Conservation (phyloP, 345 rosid species). For the Raphanus raphanistrum region DNA sequence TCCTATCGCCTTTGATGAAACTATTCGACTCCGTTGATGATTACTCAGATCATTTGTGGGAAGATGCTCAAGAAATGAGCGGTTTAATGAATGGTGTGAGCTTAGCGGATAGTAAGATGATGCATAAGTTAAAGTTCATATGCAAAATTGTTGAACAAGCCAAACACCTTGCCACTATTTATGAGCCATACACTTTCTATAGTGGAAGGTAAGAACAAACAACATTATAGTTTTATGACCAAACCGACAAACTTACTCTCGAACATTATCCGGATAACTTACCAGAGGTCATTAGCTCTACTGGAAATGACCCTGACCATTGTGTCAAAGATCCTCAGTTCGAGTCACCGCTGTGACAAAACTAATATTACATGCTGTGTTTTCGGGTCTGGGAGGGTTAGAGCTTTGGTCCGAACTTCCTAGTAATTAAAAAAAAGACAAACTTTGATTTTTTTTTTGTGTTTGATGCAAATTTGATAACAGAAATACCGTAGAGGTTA, state of each 20-base stretch:
- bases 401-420: too few relatives aligned
- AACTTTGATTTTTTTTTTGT: neutral
- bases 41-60: constrained; percentile 66
- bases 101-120: constrained; percentile 48
- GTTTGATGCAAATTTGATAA: constrained; percentile 52
- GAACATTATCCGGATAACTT: too few relatives aligned
- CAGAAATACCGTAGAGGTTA: constrained; percentile 45
- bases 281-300: too few relatives aligned
- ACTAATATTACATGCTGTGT: too few relatives aligned
- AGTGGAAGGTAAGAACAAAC: constrained; percentile 61
- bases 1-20: constrained; percentile 72
- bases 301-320: too few relatives aligned
- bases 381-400: too few relatives aligned
- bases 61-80: constrained; percentile 51
- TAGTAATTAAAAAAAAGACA: too few relatives aligned
- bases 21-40: constrained; percentile 78
- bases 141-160: constrained; percentile 83
- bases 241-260: too few relatives aligned
- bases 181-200: constrained; percentile 85
- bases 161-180: constrained; percentile 69
- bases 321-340: too few relatives aligned
- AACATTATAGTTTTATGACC: neutral
- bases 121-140: constrained; percentile 55
- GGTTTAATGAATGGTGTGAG: constrained; percentile 44
- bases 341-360: too few relatives aligned